phyloP scores from a whole-genome alignment of 176 grass and related monocot genomes.

The Stipa capillata region DNA sequence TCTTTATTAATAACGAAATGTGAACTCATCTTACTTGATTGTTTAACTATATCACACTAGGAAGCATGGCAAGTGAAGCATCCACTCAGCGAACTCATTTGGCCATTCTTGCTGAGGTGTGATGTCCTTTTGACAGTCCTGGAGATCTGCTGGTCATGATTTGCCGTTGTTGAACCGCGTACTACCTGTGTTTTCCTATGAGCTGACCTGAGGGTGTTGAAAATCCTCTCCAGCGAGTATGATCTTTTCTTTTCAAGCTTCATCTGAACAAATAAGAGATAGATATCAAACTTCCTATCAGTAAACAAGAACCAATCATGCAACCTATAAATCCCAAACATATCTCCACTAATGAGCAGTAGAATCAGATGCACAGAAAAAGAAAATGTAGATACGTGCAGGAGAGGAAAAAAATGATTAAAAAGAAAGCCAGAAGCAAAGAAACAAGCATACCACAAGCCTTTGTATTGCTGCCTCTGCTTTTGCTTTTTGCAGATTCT shows the following conservation, averaged over 20 bases:
- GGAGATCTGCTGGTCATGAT: conserved; percentile 37
- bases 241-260: conserved; percentile 68
- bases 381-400: neutral
- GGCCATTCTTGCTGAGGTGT: conserved; percentile 45
- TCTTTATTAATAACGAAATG: neutral
- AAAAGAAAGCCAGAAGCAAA: neutral
- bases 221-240: conserved; percentile 65
- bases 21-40: conserved; percentile 21
- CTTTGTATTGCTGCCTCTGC: conserved; percentile 65
- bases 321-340: neutral
- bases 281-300: neutral
- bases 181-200: conserved; percentile 63
- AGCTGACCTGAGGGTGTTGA: conserved; percentile 48
- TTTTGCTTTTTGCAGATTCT: conserved; percentile 65
- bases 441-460: conserved; percentile 51
- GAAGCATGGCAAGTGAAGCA: conserved; percentile 82
- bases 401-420: neutral
- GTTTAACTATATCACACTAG: conserved; percentile 19
- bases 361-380: neutral
- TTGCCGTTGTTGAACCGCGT: conserved; percentile 14
- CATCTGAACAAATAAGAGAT: conserved; percentile 39
- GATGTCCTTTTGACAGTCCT: conserved; percentile 38
- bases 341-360: neutral
- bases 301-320: conserved; percentile 1
- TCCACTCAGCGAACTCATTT: conserved; percentile 55